Percentiles rank a stretch among this genome's conserved stretches.
phyloP scores from a whole-genome alignment of 2,329 filamentous ascomycete species.

The Diaporthe vaccinii region DNA sequence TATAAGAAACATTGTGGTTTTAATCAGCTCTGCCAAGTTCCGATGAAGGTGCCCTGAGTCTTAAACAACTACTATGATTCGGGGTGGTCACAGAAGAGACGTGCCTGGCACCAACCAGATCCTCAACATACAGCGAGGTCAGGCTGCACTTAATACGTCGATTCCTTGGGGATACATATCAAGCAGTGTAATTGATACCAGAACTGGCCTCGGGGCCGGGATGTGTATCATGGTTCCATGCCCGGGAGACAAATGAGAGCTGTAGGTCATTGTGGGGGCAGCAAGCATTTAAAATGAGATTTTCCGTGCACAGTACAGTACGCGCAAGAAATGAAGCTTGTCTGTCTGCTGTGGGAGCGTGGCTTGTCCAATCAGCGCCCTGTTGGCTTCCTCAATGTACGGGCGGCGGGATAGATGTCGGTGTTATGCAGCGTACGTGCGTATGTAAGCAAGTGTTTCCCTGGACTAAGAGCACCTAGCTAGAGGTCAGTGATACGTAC shows the following conservation, averaged over 20 bases:
- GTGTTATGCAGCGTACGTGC: not conserved
- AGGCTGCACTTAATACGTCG: not conserved
- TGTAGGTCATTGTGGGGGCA: not conserved
- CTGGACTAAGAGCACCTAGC: not conserved
- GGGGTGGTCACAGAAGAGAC: too few relatives aligned
- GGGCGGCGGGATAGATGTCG: constrained; percentile 4
- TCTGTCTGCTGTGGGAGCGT: not conserved
- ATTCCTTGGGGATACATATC: not conserved
- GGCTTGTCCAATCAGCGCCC: not conserved
- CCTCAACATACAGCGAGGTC: not conserved
- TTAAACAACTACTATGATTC: not conserved
- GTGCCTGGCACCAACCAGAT: not conserved
- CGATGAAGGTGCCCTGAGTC: not conserved
- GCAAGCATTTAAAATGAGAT: not conserved
- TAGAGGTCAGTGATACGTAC: not conserved
- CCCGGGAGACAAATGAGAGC: not conserved
- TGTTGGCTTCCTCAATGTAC: not conserved
- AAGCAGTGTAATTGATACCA: not conserved
- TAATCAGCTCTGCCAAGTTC: not conserved
- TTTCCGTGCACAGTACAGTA: not conserved
- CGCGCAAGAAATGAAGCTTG: not conserved
- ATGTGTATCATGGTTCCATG: not conserved
- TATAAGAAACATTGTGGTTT: not conserved
- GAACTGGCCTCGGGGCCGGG: not conserved
- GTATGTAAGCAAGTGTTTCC: not conserved